Base-by-base conservation (phyloP, 257 asterid genomes). In the Nicotiana attenuata region DNA sequence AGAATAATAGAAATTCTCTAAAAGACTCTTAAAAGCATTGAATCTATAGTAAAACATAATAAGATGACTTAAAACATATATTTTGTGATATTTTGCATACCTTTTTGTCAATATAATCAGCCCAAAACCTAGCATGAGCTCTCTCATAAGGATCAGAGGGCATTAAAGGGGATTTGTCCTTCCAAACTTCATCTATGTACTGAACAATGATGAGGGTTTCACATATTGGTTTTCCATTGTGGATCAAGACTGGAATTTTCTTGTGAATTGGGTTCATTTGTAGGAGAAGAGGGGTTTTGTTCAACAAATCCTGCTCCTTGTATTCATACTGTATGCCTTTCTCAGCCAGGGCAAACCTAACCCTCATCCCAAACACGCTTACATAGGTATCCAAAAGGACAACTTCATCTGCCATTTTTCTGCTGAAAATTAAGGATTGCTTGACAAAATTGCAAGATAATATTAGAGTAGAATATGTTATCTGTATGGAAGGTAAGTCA, bases 211-310 rank as follows among this genome's bases (percentile, higher is more conserved):
- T 28, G 2, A 67, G 28, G 3, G 89, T 81, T 73, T 86, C 87
- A 69, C 83, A 83, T 0, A 86, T 10, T 5, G 89, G 85, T 60
- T 84, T 86, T 0, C 87, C 87, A 28, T 88, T 86, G 45, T 86
- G 90, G 45, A 88, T 81, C 71, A 86, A 28, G 4, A 83, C 83
- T 6, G 87, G 85, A n/a, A 83, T 28, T 67, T 82, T 85, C 84
- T 85, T 83, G 61, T 85, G 82, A 57, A 82, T 31, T 1, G 88
- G 88, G 20, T 85, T 85, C 84, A 83, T 80, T 11, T 85, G 33
- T 20, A 82, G 50, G 1, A 85, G 77, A 66, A 85, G 67, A 1
- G 50, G 61, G 24, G 82, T 80, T 45, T 85, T 85, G 69, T 80
- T 75, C 45, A 24, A 24, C 82, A 82, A 73, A 20, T 82, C 81